phyloP scores from a whole-genome alignment of 805 yeast species.

The Wickerhamiella occidentalis region DNA sequence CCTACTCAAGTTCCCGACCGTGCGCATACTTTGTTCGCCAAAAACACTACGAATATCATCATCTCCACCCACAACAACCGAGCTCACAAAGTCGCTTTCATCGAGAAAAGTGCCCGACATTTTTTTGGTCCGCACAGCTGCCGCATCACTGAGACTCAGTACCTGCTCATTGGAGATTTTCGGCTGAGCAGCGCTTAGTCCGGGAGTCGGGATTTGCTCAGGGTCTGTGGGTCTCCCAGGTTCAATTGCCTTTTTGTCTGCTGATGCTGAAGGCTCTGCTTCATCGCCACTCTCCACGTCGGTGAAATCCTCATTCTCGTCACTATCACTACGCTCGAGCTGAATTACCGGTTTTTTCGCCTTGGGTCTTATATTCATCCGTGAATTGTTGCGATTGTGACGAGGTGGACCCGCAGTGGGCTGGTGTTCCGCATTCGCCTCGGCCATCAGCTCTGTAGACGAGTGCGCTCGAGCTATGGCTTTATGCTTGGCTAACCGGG shows the following conservation, averaged over 20 bases:
- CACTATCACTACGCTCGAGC: constrained; percentile 12
- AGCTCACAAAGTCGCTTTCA: constrained; percentile 19
- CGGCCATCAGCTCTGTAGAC: not conserved
- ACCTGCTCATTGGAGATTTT: constrained; percentile 22
- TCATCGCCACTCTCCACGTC: constrained; percentile 12
- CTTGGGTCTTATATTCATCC: not conserved
- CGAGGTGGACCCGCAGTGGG: not conserved
- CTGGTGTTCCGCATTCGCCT: not conserved
- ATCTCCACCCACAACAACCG: constrained; percentile 16
- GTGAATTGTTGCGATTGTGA: not conserved
- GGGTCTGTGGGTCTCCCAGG: too few species aligned
- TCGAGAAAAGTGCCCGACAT: constrained; percentile 17
- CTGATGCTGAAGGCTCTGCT: too few species aligned
- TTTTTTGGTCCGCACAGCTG: not conserved
- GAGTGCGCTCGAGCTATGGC: not conserved
- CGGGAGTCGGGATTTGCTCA: not conserved
- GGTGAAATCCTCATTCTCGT: constrained; percentile 9
- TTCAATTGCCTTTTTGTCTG: too few species aligned
- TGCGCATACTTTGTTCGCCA: constrained; percentile 13
- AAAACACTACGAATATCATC: constrained; percentile 13
- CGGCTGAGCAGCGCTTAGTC: constrained; percentile 19
- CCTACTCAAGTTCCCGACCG: not conserved
- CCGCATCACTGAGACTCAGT: constrained; percentile 15
- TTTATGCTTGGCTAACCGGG: constrained; percentile 1
- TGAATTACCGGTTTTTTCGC: constrained; percentile 11